These are phyloP conservation scores for Globisporangium heterothallicum DNA, from an alignment of 352 stramenopile genomes.

Conservation along the genomic window DNA sequence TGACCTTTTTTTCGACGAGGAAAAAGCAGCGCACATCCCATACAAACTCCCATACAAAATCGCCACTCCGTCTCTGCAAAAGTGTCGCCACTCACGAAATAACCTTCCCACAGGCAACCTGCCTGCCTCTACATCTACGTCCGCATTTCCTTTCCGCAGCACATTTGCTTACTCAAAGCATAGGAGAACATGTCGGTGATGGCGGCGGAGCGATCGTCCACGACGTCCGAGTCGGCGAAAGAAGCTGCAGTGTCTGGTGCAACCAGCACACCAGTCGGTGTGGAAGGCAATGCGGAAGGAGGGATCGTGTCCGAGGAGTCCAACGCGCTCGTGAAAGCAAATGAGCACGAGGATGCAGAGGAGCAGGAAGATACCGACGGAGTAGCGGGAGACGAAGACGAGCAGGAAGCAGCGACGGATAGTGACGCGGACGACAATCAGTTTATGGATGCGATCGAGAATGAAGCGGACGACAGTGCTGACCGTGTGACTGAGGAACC, in stretches of 20 bases:
- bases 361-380: not conserved
- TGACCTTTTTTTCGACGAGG: too few relatives aligned
- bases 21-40: too few relatives aligned
- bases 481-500: not conserved
- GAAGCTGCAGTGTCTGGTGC: too few relatives aligned
- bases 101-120: not conserved
- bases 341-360: not conserved
- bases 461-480: not conserved
- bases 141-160: not conserved
- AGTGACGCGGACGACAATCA: constrained; percentile 8
- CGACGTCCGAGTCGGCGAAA: not conserved
- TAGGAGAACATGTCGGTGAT: constrained; percentile 8
- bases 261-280: too few relatives aligned
- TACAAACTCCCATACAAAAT: constrained; percentile 13
- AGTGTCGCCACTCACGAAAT: not conserved
- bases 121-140: not conserved
- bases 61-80: not conserved
- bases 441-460: constrained; percentile 12
- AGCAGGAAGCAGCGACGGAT: not conserved
- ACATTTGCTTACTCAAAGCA: too few relatives aligned
- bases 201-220: constrained; percentile 2
- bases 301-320: too few relatives aligned
- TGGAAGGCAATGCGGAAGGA: too few relatives aligned
- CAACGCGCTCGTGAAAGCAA: not conserved
- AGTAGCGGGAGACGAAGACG: not conserved